phyloP scores from a whole-genome alignment of 805 yeast species.

The Wickerhamia fluorescens region DNA sequence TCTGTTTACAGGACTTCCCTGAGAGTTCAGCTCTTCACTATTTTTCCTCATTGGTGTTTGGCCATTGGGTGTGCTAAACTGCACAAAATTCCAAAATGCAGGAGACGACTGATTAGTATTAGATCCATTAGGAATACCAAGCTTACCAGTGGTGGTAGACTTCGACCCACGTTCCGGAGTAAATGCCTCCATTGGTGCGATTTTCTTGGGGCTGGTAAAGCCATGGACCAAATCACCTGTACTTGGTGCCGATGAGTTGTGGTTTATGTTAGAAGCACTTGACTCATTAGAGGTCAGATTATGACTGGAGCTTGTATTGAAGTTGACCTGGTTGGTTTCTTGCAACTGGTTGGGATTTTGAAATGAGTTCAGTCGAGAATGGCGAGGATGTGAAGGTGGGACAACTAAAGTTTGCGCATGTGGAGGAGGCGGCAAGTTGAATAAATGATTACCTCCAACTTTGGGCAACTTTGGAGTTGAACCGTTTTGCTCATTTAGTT shows the following conservation, averaged over 20 bases:
- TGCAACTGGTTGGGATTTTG: slow-evolving; percentile 7
- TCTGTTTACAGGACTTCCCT: slow-evolving; percentile 32
- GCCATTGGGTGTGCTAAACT: slow-evolving; percentile 48
- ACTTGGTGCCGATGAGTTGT: slow-evolving; percentile 18
- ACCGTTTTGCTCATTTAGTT: slow-evolving; percentile 10
- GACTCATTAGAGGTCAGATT: slow-evolving; percentile 10
- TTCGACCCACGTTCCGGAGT: slow-evolving; percentile 39
- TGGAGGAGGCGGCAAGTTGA: slow-evolving; percentile 30
- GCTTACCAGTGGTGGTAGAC: slow-evolving; percentile 12
- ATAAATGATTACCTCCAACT: slow-evolving; percentile 19
- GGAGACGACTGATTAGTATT: slow-evolving; percentile 63
- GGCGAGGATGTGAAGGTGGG: too few relatives aligned
- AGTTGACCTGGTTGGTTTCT: slow-evolving; percentile 5
- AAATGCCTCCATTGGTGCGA: slow-evolving; percentile 35
- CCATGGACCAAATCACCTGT: slow-evolving; percentile 30
- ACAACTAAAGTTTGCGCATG: too few relatives aligned
- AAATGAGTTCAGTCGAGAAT: slow-evolving; percentile 25
- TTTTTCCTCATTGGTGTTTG: slow-evolving; percentile 35
- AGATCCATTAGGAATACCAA: slow-evolving; percentile 18
- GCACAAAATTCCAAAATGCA: slow-evolving; percentile 90
- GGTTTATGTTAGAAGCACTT: slow-evolving; percentile 4
- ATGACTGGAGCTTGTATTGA: too few relatives aligned
- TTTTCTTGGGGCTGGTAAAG: slow-evolving; percentile 37
- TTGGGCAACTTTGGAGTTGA: slow-evolving; percentile 29
- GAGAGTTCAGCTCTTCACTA: slow-evolving; percentile 32